Evolutionary conservation across 2,329 filamentous ascomycete genomes (phyloP), one percentile per base, ranked within the genome.

Genomic region (Curvularia verruculosa): DNA sequence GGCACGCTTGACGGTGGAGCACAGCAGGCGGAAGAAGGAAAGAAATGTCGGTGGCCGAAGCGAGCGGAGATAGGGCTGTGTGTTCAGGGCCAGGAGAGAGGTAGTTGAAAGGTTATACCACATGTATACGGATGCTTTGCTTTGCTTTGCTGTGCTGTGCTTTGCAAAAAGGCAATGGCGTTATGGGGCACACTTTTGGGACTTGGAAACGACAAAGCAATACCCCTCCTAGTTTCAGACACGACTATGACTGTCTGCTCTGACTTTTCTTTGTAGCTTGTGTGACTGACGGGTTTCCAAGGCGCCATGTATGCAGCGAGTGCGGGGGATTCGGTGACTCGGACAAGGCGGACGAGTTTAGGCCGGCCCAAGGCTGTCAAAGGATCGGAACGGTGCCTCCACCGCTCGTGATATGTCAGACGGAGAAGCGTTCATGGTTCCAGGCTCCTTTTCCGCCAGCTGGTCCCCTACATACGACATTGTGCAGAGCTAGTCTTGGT

Each of bases 1-100:
- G 60, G 82, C 87, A 15, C 80, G 80, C 45, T 85, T 89, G 67
- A 84, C 85, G 59, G 86, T 82, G 1, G 78, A 81, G 60, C 68
- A 68, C 29, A 71, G 67, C 7, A 66, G 81, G 59, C 73, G 75
- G 52, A 72, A 71, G 55, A 70, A 71, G 52, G 80, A 83, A 67
- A 72, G 79, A 53, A 80, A 81, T 59, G 68, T 77, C 13, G 81
- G 78, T 24, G 79, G 77, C 0, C 70, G 79, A 41, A 76, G 75
- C 4, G 81, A 83, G 69, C 66, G 70, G 23, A 68, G 71, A 19
- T 63, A 67, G 51, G 49, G 63, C 15, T 46, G 19, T 23, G 26
- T 47, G 18, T 13, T 13, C n/a, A 10, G 37, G 19, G 6, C 34
- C 5, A 15, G 1, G 1, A 36, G 9, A 39, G 18, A 4, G 37